phyloP scores from a whole-genome alignment of 2,329 filamentous ascomycete species.

The Truncatella angustata region DNA sequence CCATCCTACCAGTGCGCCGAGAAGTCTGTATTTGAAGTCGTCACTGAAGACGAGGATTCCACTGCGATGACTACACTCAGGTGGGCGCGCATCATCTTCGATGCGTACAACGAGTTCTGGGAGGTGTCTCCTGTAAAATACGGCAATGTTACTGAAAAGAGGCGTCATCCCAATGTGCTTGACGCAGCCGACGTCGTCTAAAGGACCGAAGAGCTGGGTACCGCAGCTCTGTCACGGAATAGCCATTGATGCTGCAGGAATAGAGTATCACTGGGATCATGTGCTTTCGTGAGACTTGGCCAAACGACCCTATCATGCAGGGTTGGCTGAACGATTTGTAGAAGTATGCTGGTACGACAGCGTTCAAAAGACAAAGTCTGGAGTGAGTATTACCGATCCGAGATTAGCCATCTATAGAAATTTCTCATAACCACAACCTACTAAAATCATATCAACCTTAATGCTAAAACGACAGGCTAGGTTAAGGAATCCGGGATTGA shows the following conservation, averaged over 20 bases:
- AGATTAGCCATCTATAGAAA: no score
- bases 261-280: background rate
- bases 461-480: background rate
- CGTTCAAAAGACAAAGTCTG: background rate
- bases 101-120: background rate
- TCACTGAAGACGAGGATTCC: background rate
- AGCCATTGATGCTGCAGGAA: background rate
- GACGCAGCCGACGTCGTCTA: background rate
- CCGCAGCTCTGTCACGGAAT: background rate
- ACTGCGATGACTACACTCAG: background rate
- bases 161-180: background rate
- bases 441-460: background rate
- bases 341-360: background rate
- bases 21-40: background rate
- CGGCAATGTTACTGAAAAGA: background rate
- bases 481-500: background rate
- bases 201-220: background rate
- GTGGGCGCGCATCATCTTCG: background rate
- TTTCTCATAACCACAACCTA: no score
- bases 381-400: no score
- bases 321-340: no score
- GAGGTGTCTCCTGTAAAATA: background rate
- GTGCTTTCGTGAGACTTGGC: background rate
- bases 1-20: background rate
- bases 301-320: background rate